Percentiles rank a stretch among this genome's conserved stretches.
phyloP scores from a whole-genome alignment of 129 eudicot genomes.

The Erigeron canadensis region DNA sequence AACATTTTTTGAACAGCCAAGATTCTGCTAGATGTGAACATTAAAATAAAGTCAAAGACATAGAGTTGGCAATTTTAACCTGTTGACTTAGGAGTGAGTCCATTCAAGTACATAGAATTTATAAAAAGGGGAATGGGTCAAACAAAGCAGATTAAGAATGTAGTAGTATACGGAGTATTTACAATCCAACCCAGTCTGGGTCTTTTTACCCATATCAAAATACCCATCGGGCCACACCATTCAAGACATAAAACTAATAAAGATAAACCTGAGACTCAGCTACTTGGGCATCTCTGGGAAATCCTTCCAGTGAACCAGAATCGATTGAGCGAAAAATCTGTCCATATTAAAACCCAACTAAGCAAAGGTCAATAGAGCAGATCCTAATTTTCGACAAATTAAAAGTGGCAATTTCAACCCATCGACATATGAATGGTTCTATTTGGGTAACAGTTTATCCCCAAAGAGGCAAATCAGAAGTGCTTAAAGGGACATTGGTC shows the following conservation, averaged over 20 bases:
- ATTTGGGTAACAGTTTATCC: not conserved
- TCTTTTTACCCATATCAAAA: not conserved
- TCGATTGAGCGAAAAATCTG: conserved; percentile 77
- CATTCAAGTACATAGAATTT: not conserved
- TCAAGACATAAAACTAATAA: not conserved
- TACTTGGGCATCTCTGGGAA: conserved; percentile 49
- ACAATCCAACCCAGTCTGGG: not conserved
- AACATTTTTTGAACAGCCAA: conserved; percentile 49
- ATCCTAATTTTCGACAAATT: conserved; percentile 3
- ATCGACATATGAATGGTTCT: not conserved
- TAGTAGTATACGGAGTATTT: no score
- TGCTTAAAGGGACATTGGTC: not conserved
- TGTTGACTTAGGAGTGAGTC: not conserved
- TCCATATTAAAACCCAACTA: not conserved
- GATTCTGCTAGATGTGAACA: conserved; percentile 42
- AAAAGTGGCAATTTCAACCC: not conserved
- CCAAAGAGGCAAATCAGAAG: not conserved
- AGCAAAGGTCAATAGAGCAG: conserved; percentile 10
- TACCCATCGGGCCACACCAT: not conserved
- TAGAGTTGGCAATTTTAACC: not conserved
- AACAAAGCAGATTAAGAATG: not conserved
- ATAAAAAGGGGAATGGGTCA: not conserved
- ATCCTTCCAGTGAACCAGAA: conserved; percentile 74
- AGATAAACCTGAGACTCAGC: conserved; percentile 56
- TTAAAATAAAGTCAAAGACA: not conserved